These are phyloP conservation scores for Parsonsia alboflavescens DNA, from an alignment of 257 asterid species.

Conservation along the genomic window DNA sequence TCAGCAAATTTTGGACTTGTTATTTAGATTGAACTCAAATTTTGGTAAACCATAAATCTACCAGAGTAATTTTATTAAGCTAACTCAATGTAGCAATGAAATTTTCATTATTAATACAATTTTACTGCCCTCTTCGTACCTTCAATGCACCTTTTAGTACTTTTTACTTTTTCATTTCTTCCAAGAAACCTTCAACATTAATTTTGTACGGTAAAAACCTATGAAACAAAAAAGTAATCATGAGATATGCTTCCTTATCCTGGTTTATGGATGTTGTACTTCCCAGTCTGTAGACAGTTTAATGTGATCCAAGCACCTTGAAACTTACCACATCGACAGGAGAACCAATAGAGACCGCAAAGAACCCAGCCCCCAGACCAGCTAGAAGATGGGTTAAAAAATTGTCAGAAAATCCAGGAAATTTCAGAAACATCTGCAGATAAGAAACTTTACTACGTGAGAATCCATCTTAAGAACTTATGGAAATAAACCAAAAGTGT, in stretches of 20 bases:
- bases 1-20: neutral
- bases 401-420: conserved; percentile 82
- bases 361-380: conserved; percentile 95
- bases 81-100: neutral
- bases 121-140: neutral
- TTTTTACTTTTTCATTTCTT: neutral
- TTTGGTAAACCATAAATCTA: neutral
- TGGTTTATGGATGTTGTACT: neutral
- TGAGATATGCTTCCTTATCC: neutral
- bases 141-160: neutral
- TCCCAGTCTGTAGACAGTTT: neutral
- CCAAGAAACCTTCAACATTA: neutral
- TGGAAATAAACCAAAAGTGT: neutral
- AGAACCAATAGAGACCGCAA: conserved; percentile 93
- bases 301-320: neutral
- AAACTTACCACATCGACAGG: conserved; percentile 89
- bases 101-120: neutral
- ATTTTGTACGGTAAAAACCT: neutral
- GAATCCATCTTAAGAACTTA: conserved; percentile 2
- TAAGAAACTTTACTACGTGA: neutral
- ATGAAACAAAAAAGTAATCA: neutral
- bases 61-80: neutral
- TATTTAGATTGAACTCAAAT: neutral
- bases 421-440: conserved; percentile 58
- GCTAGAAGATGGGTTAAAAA: conserved; percentile 73